These are phyloP conservation scores for Phalaenopsis equestris DNA, from an alignment of 106 monocot genomes.

Conservation along the genomic window DNA sequence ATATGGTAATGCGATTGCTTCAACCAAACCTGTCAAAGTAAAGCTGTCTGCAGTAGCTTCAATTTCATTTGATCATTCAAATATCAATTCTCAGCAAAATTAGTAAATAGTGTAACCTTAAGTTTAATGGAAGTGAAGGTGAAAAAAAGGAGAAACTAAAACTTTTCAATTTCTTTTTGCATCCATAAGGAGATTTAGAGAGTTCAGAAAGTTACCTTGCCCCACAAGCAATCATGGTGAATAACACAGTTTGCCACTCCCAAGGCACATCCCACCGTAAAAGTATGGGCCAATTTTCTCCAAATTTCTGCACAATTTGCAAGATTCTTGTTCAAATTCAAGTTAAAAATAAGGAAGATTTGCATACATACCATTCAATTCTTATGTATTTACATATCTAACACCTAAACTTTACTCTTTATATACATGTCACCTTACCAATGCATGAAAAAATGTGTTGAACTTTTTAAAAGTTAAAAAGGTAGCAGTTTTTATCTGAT, in stretches of 20 bases:
- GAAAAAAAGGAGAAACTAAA: neutral
- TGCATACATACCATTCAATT: too few species aligned
- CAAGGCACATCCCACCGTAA: conserved; percentile 83
- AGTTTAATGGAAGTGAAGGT: neutral
- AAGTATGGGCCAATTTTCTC: conserved; percentile 53
- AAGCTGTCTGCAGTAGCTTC: conserved; percentile 80
- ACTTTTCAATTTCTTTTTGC: neutral
- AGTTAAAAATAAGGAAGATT: neutral
- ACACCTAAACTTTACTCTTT: too few species aligned
- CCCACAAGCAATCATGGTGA: conserved; percentile 69
- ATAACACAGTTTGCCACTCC: conserved; percentile 75
- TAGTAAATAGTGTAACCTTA: conserved; percentile 5
- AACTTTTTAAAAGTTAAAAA: too few species aligned
- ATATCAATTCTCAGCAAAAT: neutral
- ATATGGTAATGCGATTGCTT: conserved; percentile 58
- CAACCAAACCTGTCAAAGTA: conserved; percentile 71
- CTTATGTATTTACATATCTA: too few species aligned
- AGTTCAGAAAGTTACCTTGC: conserved; percentile 38
- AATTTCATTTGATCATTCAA: conserved; percentile 16
- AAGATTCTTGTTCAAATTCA: neutral
- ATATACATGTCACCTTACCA: too few species aligned
- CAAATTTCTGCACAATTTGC: conserved; percentile 19
- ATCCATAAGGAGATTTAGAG: neutral
- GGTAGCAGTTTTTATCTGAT: too few species aligned
- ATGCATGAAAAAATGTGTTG: too few species aligned